These are phyloP conservation scores for Quercus dentata DNA, from an alignment of 306 rosid species.

Conservation along the genomic window DNA sequence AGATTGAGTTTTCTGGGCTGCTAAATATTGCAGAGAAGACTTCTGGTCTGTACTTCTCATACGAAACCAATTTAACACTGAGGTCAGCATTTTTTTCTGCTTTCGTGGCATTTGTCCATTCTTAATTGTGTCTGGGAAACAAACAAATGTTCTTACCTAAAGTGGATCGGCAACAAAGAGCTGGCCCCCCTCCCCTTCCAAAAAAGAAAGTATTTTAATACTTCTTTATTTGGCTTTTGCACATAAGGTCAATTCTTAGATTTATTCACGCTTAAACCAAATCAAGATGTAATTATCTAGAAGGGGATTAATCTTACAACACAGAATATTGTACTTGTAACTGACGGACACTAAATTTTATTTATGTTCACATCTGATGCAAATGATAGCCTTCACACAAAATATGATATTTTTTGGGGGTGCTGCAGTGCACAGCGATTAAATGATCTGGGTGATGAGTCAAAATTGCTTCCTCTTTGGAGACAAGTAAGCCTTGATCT, in stretches of 20 bases:
- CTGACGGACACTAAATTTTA: not conserved
- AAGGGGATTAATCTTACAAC: not conserved
- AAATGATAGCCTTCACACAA: too few relatives aligned
- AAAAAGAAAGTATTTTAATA: not conserved
- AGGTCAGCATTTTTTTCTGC: slow-evolving; percentile 55
- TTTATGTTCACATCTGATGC: not conserved
- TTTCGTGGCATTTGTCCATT: slow-evolving; percentile 9
- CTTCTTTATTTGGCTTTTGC: not conserved
- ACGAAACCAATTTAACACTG: slow-evolving; percentile 82
- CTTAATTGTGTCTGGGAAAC: slow-evolving; percentile 4
- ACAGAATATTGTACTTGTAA: not conserved
- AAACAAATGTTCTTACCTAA: not conserved
- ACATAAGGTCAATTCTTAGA: not conserved
- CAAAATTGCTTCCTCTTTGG: slow-evolving; percentile 94
- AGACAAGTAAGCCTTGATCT: slow-evolving; percentile 62
- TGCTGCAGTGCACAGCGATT: slow-evolving; percentile 69
- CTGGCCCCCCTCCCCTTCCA: not conserved
- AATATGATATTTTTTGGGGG: not conserved
- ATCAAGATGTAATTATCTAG: not conserved
- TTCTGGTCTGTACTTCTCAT: slow-evolving; percentile 84
- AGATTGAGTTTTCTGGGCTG: slow-evolving; percentile 69
- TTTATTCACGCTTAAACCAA: not conserved
- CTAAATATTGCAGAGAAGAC: slow-evolving; percentile 81
- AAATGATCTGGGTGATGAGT: slow-evolving; percentile 76
- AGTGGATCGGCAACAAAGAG: not conserved